phyloP scores from a whole-genome alignment of 495 filamentous ascomycete species.

The Penicillium roqueforti region DNA sequence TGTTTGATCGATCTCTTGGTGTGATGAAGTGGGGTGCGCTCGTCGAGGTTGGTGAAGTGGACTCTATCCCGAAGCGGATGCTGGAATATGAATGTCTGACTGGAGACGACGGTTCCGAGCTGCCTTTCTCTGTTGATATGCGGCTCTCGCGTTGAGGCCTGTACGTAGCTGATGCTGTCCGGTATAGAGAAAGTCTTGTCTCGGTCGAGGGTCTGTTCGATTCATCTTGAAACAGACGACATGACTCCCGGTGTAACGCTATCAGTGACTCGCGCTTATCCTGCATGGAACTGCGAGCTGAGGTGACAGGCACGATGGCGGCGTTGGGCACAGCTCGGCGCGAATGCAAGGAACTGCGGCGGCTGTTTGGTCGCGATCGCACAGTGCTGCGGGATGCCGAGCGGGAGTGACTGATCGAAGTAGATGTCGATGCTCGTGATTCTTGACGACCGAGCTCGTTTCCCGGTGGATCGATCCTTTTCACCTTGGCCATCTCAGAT shows the following conservation, averaged over 20 bases:
- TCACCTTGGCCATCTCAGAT: constrained; percentile 21
- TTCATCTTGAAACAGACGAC: constrained; percentile 38
- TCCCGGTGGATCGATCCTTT: constrained; percentile 19
- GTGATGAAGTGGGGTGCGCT: constrained; percentile 8
- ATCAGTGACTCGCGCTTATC: constrained; percentile 36
- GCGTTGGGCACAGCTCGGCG: constrained; percentile 24
- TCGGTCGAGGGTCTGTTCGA: constrained; percentile 1
- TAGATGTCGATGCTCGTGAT: background rate
- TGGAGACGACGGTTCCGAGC: constrained; percentile 23
- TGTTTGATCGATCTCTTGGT: constrained; percentile 20
- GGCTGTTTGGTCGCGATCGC: constrained; percentile 27
- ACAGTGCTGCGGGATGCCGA: constrained; percentile 32
- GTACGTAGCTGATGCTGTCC: constrained; percentile 8
- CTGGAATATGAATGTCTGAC: constrained; percentile 16
- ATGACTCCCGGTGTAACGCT: constrained; percentile 45
- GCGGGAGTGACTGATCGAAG: constrained; percentile 22
- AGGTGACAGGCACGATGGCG: constrained; percentile 28
- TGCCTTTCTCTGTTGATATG: constrained; percentile 16
- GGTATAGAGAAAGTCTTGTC: constrained; percentile 1
- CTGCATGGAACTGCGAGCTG: constrained; percentile 17
- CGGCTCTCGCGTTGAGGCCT: constrained; percentile 11
- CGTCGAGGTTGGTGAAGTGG: constrained; percentile 3
- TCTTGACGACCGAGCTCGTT: background rate
- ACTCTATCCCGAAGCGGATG: constrained; percentile 11
- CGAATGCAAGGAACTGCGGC: constrained; percentile 33